Conservation (phyloP, 768 basidiomycete species). For the Epithele typhae region DNA sequence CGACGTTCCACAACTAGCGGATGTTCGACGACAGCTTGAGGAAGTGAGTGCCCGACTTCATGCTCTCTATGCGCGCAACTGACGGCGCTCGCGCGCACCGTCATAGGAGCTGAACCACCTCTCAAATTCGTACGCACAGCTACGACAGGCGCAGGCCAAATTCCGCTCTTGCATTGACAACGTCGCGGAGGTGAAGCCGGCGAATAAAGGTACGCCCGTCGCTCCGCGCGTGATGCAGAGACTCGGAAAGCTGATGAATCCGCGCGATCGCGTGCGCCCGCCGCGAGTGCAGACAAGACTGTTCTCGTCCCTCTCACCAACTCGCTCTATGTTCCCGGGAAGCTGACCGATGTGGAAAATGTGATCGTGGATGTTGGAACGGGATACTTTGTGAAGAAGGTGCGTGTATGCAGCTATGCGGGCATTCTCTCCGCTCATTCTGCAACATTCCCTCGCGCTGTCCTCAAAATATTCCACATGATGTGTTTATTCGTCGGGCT, state of each 20-base stretch:
- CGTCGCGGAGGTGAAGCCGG: constrained; percentile 66
- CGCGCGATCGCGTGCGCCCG: neutral
- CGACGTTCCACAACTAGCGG: constrained; percentile 79
- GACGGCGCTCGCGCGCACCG: neutral
- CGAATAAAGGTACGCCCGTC: constrained; percentile 50
- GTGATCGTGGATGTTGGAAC: constrained; percentile 96
- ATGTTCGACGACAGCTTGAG: constrained; percentile 89
- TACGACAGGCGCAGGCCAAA: constrained; percentile 90
- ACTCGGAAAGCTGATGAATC: too few relatives aligned
- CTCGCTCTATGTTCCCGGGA: constrained; percentile 94
- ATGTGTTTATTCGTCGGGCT: constrained; percentile 68
- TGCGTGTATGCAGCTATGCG: constrained; percentile 32
- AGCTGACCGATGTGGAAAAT: constrained; percentile 73
- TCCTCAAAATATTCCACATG: neutral
- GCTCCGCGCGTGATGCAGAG: neutral
- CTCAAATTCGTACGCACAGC: constrained; percentile 86
- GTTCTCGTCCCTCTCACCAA: constrained; percentile 91
- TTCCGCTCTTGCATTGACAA: constrained; percentile 86
- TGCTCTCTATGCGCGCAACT: neutral
- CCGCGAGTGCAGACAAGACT: constrained; percentile 65
- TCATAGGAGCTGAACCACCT: constrained; percentile 86
- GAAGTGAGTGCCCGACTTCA: constrained; percentile 51
- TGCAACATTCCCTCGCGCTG: too few relatives aligned
- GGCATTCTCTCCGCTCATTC: neutral
- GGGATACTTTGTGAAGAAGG: constrained; percentile 96